A percentile compares a stretch with the other conserved stretches of the same genome.
Evolutionary conservation across 768 basidiomycete genomes (phyloP).

Genomic region (Leccinum barrowsii): DNA sequence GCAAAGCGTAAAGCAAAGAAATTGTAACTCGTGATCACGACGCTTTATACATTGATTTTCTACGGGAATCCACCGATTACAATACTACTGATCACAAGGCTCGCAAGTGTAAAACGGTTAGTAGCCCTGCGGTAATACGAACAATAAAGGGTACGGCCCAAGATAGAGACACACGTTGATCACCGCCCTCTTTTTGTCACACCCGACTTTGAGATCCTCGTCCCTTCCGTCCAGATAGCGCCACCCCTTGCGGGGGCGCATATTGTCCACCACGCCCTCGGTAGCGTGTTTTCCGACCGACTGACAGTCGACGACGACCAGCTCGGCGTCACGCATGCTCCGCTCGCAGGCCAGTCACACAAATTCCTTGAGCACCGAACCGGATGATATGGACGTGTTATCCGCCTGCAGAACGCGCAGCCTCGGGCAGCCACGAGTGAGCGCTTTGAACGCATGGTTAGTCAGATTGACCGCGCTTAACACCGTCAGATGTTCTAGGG

Average conservation of each 20-base stretch:
- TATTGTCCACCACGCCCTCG: conserved; percentile 54
- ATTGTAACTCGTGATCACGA: conserved; percentile 1
- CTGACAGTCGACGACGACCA: conserved; percentile 77
- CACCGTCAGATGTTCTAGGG: conserved; percentile 54
- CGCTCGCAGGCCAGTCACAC: conserved; percentile 52
- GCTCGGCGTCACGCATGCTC: conserved; percentile 44
- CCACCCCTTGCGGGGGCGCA: conserved; percentile 64
- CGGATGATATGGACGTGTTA: conserved; percentile 62
- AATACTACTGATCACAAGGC: conserved; percentile 9
- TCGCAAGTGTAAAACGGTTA: conserved; percentile 15
- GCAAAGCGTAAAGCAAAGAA: conserved; percentile 34
- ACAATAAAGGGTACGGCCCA: conserved; percentile 28
- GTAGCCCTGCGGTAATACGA: conserved; percentile 10
- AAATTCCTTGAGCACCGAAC: conserved; percentile 62
- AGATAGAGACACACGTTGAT: conserved; percentile 42
- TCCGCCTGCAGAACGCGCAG: conserved; percentile 75
- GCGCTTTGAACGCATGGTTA: conserved; percentile 56
- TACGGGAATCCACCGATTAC: conserved; percentile 9
- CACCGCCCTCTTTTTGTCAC: conserved; percentile 67
- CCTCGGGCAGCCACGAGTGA: conserved; percentile 61
- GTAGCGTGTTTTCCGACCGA: conserved; percentile 58
- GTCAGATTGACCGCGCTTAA: conserved; percentile 64
- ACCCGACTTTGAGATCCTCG: conserved; percentile 60
- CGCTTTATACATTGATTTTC: conserved; percentile 15
- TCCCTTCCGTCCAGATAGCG: conserved; percentile 74